Conservation (phyloP, 768 basidiomycete species). For the Naganishia vishniacii region DNA sequence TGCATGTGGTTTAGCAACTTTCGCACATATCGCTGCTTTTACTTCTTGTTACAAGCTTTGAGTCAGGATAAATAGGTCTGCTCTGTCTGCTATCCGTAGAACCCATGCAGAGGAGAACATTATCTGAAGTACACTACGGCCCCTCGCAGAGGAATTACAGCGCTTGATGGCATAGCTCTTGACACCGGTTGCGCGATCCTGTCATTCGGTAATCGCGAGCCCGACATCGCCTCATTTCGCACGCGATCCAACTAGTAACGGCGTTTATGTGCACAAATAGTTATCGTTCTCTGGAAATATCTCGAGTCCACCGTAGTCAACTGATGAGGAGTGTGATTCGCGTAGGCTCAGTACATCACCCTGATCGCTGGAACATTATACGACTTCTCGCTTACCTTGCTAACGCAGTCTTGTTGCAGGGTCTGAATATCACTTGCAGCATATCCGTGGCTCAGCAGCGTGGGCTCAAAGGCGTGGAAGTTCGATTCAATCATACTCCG, state of each 20-base stretch:
- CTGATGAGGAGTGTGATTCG: slow-evolving; percentile 7
- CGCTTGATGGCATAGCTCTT: no score
- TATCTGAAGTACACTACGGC: no score
- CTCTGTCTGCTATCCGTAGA: no score
- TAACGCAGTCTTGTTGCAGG: slow-evolving; percentile 27
- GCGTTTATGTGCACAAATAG: slow-evolving; percentile 38
- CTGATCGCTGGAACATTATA: not conserved
- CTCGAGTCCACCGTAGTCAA: slow-evolving; percentile 27
- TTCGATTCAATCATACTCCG: slow-evolving; percentile 14
- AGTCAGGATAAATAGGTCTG: no score
- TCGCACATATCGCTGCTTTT: no score
- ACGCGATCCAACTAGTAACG: slow-evolving; percentile 3
- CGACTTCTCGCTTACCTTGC: slow-evolving; percentile 31
- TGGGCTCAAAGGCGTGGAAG: slow-evolving; percentile 20
- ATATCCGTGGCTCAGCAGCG: slow-evolving; percentile 25
- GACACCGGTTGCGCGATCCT: no score
- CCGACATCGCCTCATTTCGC: no score
- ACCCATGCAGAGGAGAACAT: no score
- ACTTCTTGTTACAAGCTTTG: slow-evolving; percentile 6
- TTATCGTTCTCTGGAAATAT: slow-evolving; percentile 38
- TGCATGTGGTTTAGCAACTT: not conserved
- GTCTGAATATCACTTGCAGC: slow-evolving; percentile 17
- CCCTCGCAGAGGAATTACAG: no score
- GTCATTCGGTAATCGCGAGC: no score
- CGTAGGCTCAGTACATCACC: no score